These are phyloP conservation scores for Kazachstania taianensis DNA, from an alignment of 805 yeast species.

Conservation along the genomic window DNA sequence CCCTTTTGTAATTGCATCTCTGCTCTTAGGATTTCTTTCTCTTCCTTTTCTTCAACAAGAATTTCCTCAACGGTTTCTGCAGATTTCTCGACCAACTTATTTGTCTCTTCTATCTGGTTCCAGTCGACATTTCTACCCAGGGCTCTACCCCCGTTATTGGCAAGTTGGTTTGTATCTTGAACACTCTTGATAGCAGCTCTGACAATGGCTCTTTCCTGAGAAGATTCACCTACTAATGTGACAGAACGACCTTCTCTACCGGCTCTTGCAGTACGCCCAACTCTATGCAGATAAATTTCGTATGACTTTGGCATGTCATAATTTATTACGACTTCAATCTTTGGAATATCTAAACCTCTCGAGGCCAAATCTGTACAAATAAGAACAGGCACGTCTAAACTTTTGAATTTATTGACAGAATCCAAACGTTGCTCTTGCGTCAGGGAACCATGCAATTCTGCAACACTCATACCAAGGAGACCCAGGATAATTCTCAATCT, in stretches of 20 bases:
- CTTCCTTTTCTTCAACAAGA: constrained; percentile 76
- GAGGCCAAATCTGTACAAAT: constrained; percentile 98
- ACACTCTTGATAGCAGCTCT: constrained; percentile 75
- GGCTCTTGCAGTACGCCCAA: constrained; percentile 99
- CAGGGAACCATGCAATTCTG: constrained; percentile 75
- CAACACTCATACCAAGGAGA: constrained; percentile 62
- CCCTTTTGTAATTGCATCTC: constrained; percentile 87
- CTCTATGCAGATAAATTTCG: constrained; percentile 91
- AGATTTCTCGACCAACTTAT: constrained; percentile 51
- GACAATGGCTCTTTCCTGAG: constrained; percentile 84
- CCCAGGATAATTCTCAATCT: constrained; percentile 68
- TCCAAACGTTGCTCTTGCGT: constrained; percentile 88
- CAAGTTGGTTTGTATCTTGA: constrained; percentile 30
- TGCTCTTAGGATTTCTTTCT: constrained; percentile 76
- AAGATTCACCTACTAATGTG: constrained; percentile 85
- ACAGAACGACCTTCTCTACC: constrained; percentile 92
- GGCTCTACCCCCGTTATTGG: constrained; percentile 37
- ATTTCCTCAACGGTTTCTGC: constrained; percentile 60
- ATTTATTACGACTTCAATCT: constrained; percentile 88
- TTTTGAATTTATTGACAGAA: constrained; percentile 74
- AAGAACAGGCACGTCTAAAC: constrained; percentile 71
- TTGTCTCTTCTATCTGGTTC: constrained; percentile 65
- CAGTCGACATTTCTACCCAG: constrained; percentile 91
- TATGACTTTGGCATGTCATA: constrained; percentile 91
- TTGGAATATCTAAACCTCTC: constrained; percentile 98